Conservation (phyloP, 2,329 filamentous ascomycete genomes). For the Verticillium longisporum region DNA sequence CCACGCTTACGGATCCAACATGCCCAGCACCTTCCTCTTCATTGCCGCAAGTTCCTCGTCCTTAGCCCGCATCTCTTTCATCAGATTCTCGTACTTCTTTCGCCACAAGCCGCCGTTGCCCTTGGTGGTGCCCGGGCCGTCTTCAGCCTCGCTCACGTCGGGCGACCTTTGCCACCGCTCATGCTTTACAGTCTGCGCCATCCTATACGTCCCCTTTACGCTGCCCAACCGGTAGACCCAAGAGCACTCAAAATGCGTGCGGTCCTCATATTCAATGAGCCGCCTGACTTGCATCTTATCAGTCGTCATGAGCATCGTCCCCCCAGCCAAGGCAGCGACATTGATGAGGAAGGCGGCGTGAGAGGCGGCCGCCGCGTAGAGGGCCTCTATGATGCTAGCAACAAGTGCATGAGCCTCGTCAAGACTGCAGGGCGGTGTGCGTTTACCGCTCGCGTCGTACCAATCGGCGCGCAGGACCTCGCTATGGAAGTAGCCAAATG, state of each 20-base stretch:
- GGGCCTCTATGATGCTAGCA: slow-evolving; percentile 44
- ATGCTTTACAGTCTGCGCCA: slow-evolving; percentile 40
- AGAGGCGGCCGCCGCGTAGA: slow-evolving; percentile 41
- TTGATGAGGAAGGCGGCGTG: slow-evolving; percentile 54
- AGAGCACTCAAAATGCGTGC: slow-evolving; percentile 40
- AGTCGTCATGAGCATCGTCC: slow-evolving; percentile 39
- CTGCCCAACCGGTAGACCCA: slow-evolving; percentile 52
- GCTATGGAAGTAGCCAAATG: slow-evolving; percentile 48
- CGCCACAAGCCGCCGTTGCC: slow-evolving; percentile 5
- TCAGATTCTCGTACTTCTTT: slow-evolving; percentile 1
- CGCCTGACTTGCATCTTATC: slow-evolving; percentile 33
- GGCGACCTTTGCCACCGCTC: slow-evolving; percentile 29
- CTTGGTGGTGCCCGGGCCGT: slow-evolving; percentile 7
- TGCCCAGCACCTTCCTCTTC: background rate
- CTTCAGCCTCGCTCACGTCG: slow-evolving; percentile 15
- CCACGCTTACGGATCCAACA: background rate
- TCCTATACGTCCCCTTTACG: slow-evolving; percentile 44
- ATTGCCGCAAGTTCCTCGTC: background rate
- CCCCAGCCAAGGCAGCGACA: slow-evolving; percentile 49
- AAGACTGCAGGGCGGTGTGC: slow-evolving; percentile 33
- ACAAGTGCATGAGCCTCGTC: slow-evolving; percentile 50
- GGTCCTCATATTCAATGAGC: slow-evolving; percentile 31
- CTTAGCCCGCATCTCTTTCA: slow-evolving; percentile 1
- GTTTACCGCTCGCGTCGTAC: slow-evolving; percentile 39
- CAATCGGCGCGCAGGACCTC: slow-evolving; percentile 43